Conservation (phyloP, 306 rosid genomes). For the Inga leiocalycina region DNA sequence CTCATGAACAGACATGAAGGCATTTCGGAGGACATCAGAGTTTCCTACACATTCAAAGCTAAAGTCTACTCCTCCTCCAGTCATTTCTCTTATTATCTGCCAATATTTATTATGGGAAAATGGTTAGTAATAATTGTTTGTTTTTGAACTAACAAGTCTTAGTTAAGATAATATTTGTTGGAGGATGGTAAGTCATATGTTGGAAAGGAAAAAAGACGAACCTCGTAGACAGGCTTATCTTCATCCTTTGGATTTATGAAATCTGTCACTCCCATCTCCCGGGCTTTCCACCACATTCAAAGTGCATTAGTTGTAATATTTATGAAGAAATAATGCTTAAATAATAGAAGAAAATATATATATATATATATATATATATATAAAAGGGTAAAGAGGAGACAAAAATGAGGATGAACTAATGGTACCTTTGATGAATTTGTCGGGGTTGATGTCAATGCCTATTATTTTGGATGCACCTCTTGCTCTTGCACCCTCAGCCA, state of each 20-base stretch:
- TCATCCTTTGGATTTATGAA: constrained; percentile 55
- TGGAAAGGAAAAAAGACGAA: constrained; percentile 3
- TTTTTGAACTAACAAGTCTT: background rate
- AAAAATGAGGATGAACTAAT: background rate
- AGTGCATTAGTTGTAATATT: background rate
- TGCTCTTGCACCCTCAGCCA: constrained; percentile 76
- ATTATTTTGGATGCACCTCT: constrained; percentile 83
- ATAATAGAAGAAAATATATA: too few relatives aligned
- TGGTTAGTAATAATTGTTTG: background rate
- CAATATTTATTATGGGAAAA: background rate
- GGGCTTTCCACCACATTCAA: constrained; percentile 30
- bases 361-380: too few relatives aligned
- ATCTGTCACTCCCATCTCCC: constrained; percentile 56
- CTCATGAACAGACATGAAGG: constrained; percentile 53
- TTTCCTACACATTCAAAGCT: constrained; percentile 62
- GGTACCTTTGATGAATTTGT: constrained; percentile 59
- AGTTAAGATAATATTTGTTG: background rate
- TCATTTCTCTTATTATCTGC: constrained; percentile 55
- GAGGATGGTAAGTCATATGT: background rate
- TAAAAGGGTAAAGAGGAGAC: background rate
- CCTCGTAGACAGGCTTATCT: constrained; percentile 58
- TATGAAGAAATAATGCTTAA: too few relatives aligned
- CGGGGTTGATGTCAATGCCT: constrained; percentile 77
- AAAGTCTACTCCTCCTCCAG: constrained; percentile 51
- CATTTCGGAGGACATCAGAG: constrained; percentile 44